These are phyloP conservation scores for Naganishia liquefaciens DNA, from an alignment of 1,284 basidiomycete genomes.

Conservation along the genomic window DNA sequence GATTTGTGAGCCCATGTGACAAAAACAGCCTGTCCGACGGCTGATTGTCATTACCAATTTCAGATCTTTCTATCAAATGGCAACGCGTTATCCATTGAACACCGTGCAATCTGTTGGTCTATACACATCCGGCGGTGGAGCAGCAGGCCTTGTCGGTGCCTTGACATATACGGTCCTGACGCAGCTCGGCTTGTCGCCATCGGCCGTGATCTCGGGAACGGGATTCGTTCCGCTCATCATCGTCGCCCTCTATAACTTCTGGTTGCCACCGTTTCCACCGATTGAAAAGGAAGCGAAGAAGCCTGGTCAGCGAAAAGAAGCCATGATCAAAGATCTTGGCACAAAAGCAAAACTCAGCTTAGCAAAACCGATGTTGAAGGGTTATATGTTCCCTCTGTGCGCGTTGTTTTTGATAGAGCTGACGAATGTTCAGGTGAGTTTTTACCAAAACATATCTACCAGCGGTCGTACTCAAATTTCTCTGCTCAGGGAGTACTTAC, in stretches of 20 bases:
- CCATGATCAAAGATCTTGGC: slow-evolving; percentile 30
- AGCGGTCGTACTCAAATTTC: not conserved
- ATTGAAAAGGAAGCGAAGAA: slow-evolving; percentile 28
- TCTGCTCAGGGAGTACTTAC: slow-evolving; percentile 21
- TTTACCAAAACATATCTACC: too few species aligned
- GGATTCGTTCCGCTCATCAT: slow-evolving; percentile 31
- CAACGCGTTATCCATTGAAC: slow-evolving; percentile 26
- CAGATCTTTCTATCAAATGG: slow-evolving; percentile 32
- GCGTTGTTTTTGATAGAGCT: slow-evolving; percentile 29
- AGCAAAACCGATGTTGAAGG: slow-evolving; percentile 23
- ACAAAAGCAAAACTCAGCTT: slow-evolving; percentile 30
- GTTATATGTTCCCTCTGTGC: slow-evolving; percentile 29
- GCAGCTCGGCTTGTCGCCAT: slow-evolving; percentile 29
- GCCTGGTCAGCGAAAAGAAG: slow-evolving; percentile 28
- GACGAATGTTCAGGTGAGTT: slow-evolving; percentile 30
- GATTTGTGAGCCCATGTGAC: slow-evolving; percentile 21
- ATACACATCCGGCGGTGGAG: slow-evolving; percentile 29
- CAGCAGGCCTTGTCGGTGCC: slow-evolving; percentile 31
- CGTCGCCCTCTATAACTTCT: slow-evolving; percentile 30
- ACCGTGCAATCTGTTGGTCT: slow-evolving; percentile 30
- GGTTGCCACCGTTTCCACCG: slow-evolving; percentile 29
- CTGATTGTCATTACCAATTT: not conserved
- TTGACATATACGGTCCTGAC: slow-evolving; percentile 30
- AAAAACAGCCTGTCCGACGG: too few species aligned
- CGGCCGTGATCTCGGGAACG: slow-evolving; percentile 30